Percentiles rank a stretch among this genome's conserved stretches.
Conservation (phyloP, 768 basidiomycete species). For the Tricholoma saponaceum region DNA sequence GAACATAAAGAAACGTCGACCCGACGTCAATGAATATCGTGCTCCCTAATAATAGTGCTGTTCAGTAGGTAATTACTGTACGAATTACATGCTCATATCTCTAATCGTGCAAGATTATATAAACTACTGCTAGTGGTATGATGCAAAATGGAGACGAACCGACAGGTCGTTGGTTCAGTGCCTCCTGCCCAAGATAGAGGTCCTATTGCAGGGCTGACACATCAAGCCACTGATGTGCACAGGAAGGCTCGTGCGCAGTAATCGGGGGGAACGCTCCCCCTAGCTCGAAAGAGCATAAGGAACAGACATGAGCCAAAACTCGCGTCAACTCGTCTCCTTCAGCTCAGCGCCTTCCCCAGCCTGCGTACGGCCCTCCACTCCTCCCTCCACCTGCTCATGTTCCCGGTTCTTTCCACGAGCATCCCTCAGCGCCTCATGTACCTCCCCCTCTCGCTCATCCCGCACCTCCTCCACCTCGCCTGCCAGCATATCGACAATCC, state of each 20-base stretch:
- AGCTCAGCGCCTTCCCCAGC: neutral
- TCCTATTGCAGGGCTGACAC: neutral
- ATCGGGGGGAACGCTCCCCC: no score
- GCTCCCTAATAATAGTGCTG: no score
- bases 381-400: slow-evolving; percentile 1
- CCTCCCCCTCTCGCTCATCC: slow-evolving; percentile 9
- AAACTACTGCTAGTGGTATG: neutral
- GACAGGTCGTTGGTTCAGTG: no score
- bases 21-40: no score
- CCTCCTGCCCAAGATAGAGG: neutral
- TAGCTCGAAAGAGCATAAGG: no score
- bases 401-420: slow-evolving; percentile 3
- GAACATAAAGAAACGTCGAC: no score
- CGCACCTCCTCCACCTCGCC: slow-evolving; percentile 64
- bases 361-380: neutral
- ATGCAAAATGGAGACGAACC: no score
- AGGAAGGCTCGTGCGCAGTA: no score
- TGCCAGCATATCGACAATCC: slow-evolving; percentile 75
- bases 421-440: slow-evolving; percentile 12
- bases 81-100: neutral
- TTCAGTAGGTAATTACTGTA: no score
- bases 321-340: neutral
- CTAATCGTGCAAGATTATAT: neutral
- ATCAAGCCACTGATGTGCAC: neutral
- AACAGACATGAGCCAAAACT: no score